These are phyloP conservation scores for Barnettozyma salicaria DNA, from an alignment of 805 yeast species.

Conservation along the genomic window DNA sequence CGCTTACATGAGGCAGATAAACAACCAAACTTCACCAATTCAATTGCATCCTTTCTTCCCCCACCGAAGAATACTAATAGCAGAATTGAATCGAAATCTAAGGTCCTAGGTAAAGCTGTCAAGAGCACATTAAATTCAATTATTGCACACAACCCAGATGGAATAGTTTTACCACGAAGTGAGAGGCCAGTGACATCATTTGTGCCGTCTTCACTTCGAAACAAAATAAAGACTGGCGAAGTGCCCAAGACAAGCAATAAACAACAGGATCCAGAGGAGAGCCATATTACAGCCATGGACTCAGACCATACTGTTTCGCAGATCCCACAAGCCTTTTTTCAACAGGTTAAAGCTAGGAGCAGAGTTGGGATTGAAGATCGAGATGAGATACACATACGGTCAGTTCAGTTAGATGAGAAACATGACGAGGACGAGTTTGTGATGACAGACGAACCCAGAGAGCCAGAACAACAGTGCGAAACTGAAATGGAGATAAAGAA, in stretches of 20 bases:
- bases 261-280: background rate
- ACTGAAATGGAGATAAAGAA: constrained; percentile 13
- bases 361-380: background rate
- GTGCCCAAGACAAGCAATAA: background rate
- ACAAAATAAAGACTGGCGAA: constrained; percentile 5
- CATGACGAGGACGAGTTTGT: background rate
- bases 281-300: too few relatives aligned
- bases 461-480: constrained; percentile 6
- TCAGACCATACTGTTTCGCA: background rate
- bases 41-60: constrained; percentile 23
- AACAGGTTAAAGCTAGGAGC: constrained; percentile 1
- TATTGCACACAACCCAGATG: constrained; percentile 16
- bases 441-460: background rate
- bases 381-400: constrained; percentile 3
- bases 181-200: constrained; percentile 18
- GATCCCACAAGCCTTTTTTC: constrained; percentile 5
- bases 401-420: constrained; percentile 5
- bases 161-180: constrained; percentile 15
- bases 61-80: constrained; percentile 18
- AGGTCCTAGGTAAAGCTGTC: constrained; percentile 17
- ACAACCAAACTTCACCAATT: constrained; percentile 1
- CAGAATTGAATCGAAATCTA: constrained; percentile 8
- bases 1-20: background rate
- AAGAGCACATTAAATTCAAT: constrained; percentile 13
- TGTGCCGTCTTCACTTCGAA: constrained; percentile 20